Evolutionary conservation across 2,329 filamentous ascomycete species (phyloP).

Genomic region (Colletotrichum sp.): DNA sequence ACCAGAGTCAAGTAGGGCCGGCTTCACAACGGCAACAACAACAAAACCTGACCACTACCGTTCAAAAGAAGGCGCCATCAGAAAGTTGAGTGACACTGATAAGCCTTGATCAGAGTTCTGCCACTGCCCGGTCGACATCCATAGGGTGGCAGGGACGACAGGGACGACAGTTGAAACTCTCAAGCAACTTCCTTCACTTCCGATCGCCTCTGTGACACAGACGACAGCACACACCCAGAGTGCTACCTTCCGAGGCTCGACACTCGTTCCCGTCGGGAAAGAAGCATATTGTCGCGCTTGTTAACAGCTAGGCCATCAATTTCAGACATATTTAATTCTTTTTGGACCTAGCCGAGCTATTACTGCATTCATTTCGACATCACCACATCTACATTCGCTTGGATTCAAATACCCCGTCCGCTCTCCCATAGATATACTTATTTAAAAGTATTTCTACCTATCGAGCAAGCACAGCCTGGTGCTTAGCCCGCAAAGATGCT

Average conservation of each 20-base stretch:
- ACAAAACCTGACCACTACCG: too few species aligned
- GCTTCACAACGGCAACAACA: background rate
- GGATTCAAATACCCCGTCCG: background rate
- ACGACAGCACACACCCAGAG: background rate
- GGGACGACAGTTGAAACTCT: background rate
- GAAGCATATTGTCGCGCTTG: background rate
- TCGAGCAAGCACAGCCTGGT: too few species aligned
- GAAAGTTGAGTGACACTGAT: fast-evolving
- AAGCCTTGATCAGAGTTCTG: background rate
- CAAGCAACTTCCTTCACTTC: background rate
- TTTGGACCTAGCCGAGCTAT: background rate
- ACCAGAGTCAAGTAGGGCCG: background rate
- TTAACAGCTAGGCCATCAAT: fast-evolving
- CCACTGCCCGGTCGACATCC: background rate
- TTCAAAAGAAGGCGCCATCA: background rate
- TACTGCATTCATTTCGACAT: background rate
- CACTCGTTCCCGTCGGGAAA: background rate
- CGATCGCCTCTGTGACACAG: background rate
- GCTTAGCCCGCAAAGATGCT: background rate
- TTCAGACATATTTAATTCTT: background rate
- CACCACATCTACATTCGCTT: background rate
- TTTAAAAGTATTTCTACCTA: background rate
- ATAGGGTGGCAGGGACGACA: background rate
- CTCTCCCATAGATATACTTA: background rate
- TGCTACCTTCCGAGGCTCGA: background rate